Percentiles rank a stretch among this genome's conserved stretches.
These are phyloP conservation scores for Cordyceps javanica DNA, from an alignment of 2,329 filamentous ascomycete species.

Conservation along the genomic window DNA sequence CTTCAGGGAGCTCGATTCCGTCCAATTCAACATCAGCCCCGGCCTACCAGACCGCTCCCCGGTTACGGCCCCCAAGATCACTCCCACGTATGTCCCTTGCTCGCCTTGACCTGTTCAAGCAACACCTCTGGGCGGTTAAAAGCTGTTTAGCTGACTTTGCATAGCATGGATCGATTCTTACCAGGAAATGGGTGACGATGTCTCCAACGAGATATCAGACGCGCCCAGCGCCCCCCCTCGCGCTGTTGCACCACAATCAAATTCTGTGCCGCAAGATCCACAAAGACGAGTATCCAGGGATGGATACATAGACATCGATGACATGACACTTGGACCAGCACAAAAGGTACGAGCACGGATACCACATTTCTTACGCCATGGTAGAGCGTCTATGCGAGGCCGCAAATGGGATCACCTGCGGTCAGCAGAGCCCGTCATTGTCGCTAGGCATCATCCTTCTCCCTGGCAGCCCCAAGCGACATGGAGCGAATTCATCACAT, in stretches of 20 bases:
- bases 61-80: slow-evolving; percentile 23
- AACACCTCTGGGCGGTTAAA: slow-evolving; percentile 16
- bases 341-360: slow-evolving; percentile 31
- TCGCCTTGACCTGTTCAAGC: background rate
- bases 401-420: slow-evolving; percentile 56
- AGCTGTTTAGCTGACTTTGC: background rate
- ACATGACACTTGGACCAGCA: slow-evolving; percentile 30
- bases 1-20: background rate
- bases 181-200: slow-evolving; percentile 33
- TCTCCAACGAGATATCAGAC: slow-evolving; percentile 32
- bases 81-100: slow-evolving; percentile 22
- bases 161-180: slow-evolving; percentile 47
- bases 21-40: slow-evolving; percentile 14
- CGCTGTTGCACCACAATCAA: slow-evolving; percentile 35
- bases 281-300: slow-evolving; percentile 41
- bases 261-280: slow-evolving; percentile 33
- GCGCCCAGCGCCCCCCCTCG: slow-evolving; percentile 33
- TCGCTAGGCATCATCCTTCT: slow-evolving; percentile 40
- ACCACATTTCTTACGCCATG: slow-evolving; percentile 41
- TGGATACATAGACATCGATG: slow-evolving; percentile 39
- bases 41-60: slow-evolving; percentile 15
- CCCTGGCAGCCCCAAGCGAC: slow-evolving; percentile 35
- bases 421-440: slow-evolving; percentile 53
- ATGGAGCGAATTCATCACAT: slow-evolving; percentile 49
- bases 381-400: slow-evolving; percentile 39